phyloP scores from a whole-genome alignment of 2,329 filamentous ascomycete genomes.

The Ascochyta fabae region DNA sequence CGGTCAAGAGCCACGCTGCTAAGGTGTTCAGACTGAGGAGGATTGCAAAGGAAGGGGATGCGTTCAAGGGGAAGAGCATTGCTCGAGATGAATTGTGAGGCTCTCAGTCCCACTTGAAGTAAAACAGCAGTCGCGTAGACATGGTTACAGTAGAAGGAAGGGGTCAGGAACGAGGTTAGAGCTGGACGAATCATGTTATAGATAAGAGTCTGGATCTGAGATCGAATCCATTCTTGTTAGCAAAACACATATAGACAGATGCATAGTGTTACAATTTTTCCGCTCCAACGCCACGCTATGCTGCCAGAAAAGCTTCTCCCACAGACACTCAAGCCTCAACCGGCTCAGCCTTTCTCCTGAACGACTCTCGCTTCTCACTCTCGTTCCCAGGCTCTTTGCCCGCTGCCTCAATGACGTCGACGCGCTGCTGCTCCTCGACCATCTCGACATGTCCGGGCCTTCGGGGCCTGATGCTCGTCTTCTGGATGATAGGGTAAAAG shows the following conservation, averaged over 20 bases:
- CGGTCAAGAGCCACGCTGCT: slow-evolving; percentile 31
- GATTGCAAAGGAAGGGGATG: slow-evolving; percentile 27
- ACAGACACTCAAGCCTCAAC: slow-evolving; percentile 19
- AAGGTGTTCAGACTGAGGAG: slow-evolving; percentile 28
- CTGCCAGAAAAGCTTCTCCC: slow-evolving; percentile 3
- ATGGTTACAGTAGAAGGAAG: too few species aligned
- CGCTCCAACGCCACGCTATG: slow-evolving; percentile 20
- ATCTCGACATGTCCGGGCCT: slow-evolving; percentile 51
- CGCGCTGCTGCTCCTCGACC: slow-evolving; percentile 53
- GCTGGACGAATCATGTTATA: neutral
- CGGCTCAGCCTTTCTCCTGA: slow-evolving; percentile 55
- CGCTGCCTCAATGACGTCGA: slow-evolving; percentile 60
- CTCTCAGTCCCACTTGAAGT: neutral
- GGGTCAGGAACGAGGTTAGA: neutral
- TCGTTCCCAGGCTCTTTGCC: slow-evolving; percentile 60
- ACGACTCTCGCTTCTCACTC: slow-evolving; percentile 54
- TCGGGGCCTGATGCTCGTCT: slow-evolving; percentile 59
- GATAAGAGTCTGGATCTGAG: neutral
- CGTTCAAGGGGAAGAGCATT: slow-evolving; percentile 33
- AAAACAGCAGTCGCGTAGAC: neutral
- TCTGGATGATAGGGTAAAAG: slow-evolving; percentile 66
- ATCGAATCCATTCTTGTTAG: neutral
- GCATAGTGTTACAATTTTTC: slow-evolving; percentile 9
- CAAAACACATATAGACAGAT: neutral
- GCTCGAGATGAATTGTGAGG: slow-evolving; percentile 28